Percentiles rank a stretch among this genome's conserved stretches.
phyloP scores from a whole-genome alignment of 345 rosid genomes.

The Salix viminalis region DNA sequence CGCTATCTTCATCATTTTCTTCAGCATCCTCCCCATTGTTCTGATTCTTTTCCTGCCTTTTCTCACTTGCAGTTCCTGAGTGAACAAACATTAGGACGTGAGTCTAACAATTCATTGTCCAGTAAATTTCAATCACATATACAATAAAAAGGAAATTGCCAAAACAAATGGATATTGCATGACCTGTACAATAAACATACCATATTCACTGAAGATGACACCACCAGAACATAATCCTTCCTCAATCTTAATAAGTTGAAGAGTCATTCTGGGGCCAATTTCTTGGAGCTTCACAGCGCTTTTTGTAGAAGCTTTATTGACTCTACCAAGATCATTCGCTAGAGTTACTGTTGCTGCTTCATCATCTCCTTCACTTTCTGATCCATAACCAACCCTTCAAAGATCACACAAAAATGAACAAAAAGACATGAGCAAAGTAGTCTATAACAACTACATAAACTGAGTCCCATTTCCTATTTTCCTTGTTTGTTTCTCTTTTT shows the following conservation, averaged over 20 bases:
- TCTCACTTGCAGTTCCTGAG: slow-evolving; percentile 10
- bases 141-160: background rate
- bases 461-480: background rate
- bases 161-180: background rate
- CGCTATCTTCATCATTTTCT: slow-evolving; percentile 1
- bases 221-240: slow-evolving; percentile 86
- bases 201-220: slow-evolving; percentile 53
- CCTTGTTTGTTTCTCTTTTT: background rate
- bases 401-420: slow-evolving; percentile 3
- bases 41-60: background rate
- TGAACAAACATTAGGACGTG: background rate
- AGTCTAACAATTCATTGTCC: background rate
- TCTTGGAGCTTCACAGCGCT: slow-evolving; percentile 91
- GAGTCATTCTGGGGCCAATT: slow-evolving; percentile 94
- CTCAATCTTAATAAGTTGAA: slow-evolving; percentile 63
- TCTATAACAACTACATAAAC: background rate
- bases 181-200: slow-evolving; percentile 8
- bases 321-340: slow-evolving; percentile 69
- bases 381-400: slow-evolving; percentile 82
- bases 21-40: background rate
- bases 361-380: slow-evolving; percentile 94
- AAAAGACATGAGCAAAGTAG: background rate
- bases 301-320: slow-evolving; percentile 60
- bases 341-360: slow-evolving; percentile 90
- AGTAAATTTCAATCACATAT: background rate